Conservation (phyloP, 306 rosid genomes). For the Medicago lupulina region DNA sequence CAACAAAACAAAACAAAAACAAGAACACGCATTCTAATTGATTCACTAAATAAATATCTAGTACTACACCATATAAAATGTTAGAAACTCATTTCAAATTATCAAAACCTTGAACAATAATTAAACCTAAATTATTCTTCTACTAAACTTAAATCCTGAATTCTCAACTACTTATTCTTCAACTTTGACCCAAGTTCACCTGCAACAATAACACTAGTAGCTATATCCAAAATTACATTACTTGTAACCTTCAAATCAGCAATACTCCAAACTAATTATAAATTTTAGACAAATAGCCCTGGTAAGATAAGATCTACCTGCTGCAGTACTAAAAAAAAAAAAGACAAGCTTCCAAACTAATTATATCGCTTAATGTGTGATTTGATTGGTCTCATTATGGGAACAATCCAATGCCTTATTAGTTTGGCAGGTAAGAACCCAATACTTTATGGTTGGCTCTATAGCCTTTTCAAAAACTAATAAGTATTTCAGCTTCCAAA, state of each 20-base stretch:
- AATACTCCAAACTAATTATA: conserved; percentile 40
- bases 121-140: conserved; percentile 14
- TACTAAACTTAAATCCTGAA: background rate
- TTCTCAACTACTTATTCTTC: conserved; percentile 54
- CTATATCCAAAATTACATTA: conserved; percentile 82
- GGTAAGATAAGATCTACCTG: background rate
- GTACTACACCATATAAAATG: conserved; percentile 41
- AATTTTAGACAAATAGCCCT: background rate
- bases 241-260: conserved; percentile 84
- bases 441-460: conserved; percentile 7
- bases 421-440: too few relatives aligned
- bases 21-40: conserved; percentile 11
- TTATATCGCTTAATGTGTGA: background rate
- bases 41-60: conserved; percentile 21
- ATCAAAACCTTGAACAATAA: conserved; percentile 24
- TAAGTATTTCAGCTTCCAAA: background rate
- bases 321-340: background rate
- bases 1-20: conserved; percentile 21
- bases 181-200: conserved; percentile 79
- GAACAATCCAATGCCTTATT: background rate
- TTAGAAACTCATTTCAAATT: conserved; percentile 45
- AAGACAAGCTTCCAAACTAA: background rate
- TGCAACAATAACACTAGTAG: conserved; percentile 87
- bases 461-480: background rate
- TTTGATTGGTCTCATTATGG: background rate